Conservation (phyloP, 306 rosid genomes). For the Betula pendula region DNA sequence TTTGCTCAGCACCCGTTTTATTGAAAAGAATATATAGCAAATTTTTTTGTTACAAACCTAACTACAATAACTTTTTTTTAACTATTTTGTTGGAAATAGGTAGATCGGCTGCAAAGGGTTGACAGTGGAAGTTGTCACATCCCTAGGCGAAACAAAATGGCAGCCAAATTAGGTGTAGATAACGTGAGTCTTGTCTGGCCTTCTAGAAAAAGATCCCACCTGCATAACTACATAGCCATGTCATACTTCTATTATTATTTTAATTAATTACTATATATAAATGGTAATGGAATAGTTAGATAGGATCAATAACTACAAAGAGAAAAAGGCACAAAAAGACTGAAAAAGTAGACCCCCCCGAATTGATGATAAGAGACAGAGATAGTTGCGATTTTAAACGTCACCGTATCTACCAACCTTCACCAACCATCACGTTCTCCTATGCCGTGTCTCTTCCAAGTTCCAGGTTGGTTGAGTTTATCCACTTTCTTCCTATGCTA, state of each 20-base stretch:
- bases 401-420: slow-evolving; percentile 10
- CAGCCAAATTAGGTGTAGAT: background rate
- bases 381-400: background rate
- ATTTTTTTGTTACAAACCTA: too few relatives aligned
- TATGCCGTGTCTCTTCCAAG: background rate
- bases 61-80: too few relatives aligned
- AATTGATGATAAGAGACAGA: background rate
- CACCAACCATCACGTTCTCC: background rate
- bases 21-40: too few relatives aligned
- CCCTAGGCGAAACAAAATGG: background rate
- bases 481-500: background rate
- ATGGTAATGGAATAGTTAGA: background rate
- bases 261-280: background rate
- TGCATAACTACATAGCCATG: background rate
- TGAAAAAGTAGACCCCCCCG: background rate
- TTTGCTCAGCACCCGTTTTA: too few relatives aligned
- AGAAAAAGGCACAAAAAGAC: background rate
- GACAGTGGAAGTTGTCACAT: background rate
- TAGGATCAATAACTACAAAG: background rate
- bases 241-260: background rate
- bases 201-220: background rate
- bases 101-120: background rate
- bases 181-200: background rate
- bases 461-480: background rate
- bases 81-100: too few relatives aligned